Evolutionary conservation across 352 stramenopile species (phyloP).

Genomic region (Pythium oligandrum): DNA sequence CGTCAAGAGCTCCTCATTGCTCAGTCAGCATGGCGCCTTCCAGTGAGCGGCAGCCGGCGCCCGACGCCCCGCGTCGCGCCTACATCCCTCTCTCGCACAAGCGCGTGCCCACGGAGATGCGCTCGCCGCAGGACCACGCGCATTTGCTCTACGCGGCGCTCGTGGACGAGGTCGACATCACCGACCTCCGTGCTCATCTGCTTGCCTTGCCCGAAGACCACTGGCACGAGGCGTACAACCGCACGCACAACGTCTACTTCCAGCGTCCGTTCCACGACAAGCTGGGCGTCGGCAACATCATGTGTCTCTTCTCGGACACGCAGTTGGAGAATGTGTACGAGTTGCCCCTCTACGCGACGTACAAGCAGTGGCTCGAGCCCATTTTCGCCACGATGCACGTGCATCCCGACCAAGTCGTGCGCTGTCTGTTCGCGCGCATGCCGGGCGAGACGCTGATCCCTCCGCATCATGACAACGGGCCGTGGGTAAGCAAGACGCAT

Average conservation of each 20-base stretch:
- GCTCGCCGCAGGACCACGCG: slow-evolving; percentile 30
- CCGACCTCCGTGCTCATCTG: slow-evolving; percentile 29
- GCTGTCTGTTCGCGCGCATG: slow-evolving; percentile 91
- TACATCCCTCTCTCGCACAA: slow-evolving; percentile 48
- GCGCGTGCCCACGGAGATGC: slow-evolving; percentile 50
- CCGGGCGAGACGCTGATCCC: slow-evolving; percentile 91
- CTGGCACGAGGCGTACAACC: slow-evolving; percentile 46
- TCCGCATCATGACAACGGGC: slow-evolving; percentile 93
- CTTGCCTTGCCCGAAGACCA: slow-evolving; percentile 26
- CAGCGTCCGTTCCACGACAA: slow-evolving; percentile 91
- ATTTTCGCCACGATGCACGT: slow-evolving; percentile 72
- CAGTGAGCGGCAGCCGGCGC: slow-evolving; percentile 27
- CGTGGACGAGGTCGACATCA: slow-evolving; percentile 33
- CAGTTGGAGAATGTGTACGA: slow-evolving; percentile 91
- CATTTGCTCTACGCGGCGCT: slow-evolving; percentile 36
- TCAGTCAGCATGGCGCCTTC: too few relatives aligned
- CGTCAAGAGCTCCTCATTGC: too few relatives aligned
- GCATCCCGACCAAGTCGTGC: slow-evolving; percentile 61
- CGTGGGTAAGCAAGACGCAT: slow-evolving; percentile 92
- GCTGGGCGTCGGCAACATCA: slow-evolving; percentile 94
- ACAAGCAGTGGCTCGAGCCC: slow-evolving; percentile 36
- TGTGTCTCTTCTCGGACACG: slow-evolving; percentile 96
- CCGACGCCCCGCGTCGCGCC: slow-evolving; percentile 26
- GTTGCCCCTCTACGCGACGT: slow-evolving; percentile 85
- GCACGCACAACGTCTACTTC: slow-evolving; percentile 80